Evolutionary conservation across 257 asterid genomes (phyloP), one percentile per base, ranked within the genome.

Genomic region (Gynochthodes officinalis): DNA sequence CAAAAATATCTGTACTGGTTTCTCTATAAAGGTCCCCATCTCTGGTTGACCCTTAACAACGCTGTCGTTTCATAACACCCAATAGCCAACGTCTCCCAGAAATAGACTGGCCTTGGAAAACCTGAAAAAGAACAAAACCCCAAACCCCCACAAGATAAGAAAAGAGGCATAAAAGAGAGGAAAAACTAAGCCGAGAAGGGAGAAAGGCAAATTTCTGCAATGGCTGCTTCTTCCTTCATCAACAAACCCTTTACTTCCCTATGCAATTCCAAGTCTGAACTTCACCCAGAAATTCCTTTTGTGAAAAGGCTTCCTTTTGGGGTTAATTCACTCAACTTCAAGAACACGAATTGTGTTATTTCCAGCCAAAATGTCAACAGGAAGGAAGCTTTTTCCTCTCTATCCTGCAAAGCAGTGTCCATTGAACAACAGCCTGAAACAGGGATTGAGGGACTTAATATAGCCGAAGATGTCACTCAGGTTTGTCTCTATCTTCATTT

Each of bases 381-480:
- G 67, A 87, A 66, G 69, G 74, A 53, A 42, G 37, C 35, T 42
- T 52, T 61, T 62, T 71, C 73, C 58, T 55, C 75, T 4, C 61
- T 83, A 53, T 77, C 82, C 76, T 84, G 90, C 67, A 86, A 90
- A 80, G 96, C 98, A 15, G 82, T 89, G 40, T 87, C 96, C 4
- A 53, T 88, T 71, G 86, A 82, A 79, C 70, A 67, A 68, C 67
- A 60, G 67, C 80, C 85, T 13, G 79, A 85, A 74, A 84, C 90
- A 30, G 91, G 88, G 40, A 78, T 93, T 61, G 93, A 90, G 79
- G 98, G 97, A 32, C 96, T 93, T 73, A 93, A 93, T 80, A 93
- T 93, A 60, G 98, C 97, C 39, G 97, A 93, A 18, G 97, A 93
- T 89, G 98, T 93, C 59, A 86, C 97, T 63, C 98, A 93, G 95